Conservation (phyloP, 108 stramenopile species). For the Pseudonitzschia delicatissima region DNA sequence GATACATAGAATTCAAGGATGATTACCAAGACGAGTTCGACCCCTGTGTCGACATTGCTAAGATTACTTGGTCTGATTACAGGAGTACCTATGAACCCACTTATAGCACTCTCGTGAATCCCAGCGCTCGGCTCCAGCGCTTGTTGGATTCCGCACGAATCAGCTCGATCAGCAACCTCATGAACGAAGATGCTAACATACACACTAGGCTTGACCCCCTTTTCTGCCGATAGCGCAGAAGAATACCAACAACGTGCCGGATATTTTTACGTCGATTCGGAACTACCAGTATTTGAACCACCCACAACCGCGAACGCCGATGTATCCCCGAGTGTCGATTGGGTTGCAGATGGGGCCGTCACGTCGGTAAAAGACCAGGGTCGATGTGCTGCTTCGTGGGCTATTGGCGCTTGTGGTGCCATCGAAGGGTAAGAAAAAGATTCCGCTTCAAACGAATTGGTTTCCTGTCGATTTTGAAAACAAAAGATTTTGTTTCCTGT, state of each 20-base stretch:
- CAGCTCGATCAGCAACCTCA: slow-evolving; percentile 2
- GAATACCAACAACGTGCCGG: slow-evolving; percentile 1
- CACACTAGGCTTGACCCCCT: slow-evolving; percentile 6
- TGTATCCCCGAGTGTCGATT: slow-evolving; percentile 57
- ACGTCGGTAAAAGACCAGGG: slow-evolving; percentile 87
- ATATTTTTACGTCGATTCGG: slow-evolving; percentile 3
- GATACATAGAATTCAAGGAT: neutral
- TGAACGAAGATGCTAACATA: neutral
- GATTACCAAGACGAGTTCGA: neutral
- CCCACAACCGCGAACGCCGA: slow-evolving; percentile 8
- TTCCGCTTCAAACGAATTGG: neutral
- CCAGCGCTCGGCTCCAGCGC: neutral
- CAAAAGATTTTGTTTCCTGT: neutral
- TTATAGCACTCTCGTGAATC: neutral
- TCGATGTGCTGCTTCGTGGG: slow-evolving; percentile 92
- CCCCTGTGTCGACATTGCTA: neutral
- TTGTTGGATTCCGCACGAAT: neutral
- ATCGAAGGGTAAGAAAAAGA: slow-evolving; percentile 72
- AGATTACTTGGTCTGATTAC: neutral
- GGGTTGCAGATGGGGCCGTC: slow-evolving; percentile 66
- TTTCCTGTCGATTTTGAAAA: neutral
- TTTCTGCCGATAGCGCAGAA: neutral
- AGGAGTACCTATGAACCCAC: neutral
- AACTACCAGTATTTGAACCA: neutral
- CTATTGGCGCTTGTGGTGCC: slow-evolving; percentile 82